These are phyloP conservation scores for Euphorbia lathyris DNA, from an alignment of 345 rosid species.

Conservation along the genomic window DNA sequence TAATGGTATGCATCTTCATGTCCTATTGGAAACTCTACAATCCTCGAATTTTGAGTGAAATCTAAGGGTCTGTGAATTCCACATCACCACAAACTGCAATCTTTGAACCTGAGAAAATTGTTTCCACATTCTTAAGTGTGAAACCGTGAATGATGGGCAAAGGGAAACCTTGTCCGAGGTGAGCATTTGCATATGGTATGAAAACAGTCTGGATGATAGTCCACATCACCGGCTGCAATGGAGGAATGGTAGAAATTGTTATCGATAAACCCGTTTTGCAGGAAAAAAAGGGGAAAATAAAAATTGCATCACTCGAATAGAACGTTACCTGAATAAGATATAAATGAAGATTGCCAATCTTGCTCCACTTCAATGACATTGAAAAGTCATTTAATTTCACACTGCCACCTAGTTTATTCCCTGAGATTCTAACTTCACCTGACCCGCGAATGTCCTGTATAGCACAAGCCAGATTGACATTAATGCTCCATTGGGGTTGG, in stretches of 20 bases:
- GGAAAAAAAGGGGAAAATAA: not conserved
- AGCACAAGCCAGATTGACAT: constrained; percentile 3
- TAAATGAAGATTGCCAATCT: constrained; percentile 75
- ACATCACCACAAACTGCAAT: constrained; percentile 68
- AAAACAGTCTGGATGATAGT: constrained; percentile 77
- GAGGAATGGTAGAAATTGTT: not conserved
- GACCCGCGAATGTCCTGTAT: constrained; percentile 64
- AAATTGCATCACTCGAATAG: not conserved
- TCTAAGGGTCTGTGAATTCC: constrained; percentile 39
- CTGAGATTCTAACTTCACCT: constrained; percentile 61
- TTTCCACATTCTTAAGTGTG: constrained; percentile 64
- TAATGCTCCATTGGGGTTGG: not conserved
- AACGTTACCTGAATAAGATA: constrained; percentile 66
- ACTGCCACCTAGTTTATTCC: constrained; percentile 81
- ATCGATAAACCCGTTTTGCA: not conserved
- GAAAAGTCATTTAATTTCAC: constrained; percentile 65
- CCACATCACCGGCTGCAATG: constrained; percentile 86
- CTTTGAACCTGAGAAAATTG: constrained; percentile 46
- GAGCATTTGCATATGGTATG: constrained; percentile 73
- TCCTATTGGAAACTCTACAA: not conserved
- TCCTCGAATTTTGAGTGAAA: constrained; percentile 5
- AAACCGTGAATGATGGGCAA: constrained; percentile 86
- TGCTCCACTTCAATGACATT: constrained; percentile 86
- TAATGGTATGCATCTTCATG: not conserved
- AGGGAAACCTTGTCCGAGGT: constrained; percentile 73